Conservation (phyloP, 148 eudicot genomes). For the Chenopodium suecicum region DNA sequence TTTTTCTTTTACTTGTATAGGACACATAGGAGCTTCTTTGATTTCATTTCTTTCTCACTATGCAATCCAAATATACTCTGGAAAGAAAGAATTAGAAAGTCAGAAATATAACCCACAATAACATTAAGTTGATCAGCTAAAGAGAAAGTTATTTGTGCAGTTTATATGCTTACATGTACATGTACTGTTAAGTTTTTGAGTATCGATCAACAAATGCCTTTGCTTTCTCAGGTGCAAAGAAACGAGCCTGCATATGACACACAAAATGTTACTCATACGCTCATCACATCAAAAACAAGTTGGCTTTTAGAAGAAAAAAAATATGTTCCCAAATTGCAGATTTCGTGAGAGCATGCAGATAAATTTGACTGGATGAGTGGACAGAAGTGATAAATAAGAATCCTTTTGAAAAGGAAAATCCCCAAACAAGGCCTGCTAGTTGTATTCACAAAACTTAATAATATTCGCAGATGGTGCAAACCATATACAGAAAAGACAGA, state of each 20-base stretch:
- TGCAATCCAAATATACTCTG: neutral
- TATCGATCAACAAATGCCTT: constrained; percentile 84
- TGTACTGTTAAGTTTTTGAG: constrained; percentile 42
- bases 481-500: too few relatives aligned
- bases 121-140: neutral
- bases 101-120: neutral
- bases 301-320: neutral
- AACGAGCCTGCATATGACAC: constrained; percentile 69
- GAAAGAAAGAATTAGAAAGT: neutral
- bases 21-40: constrained; percentile 1
- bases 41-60: neutral
- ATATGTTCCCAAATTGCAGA: neutral
- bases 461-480: too few relatives aligned
- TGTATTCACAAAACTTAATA: too few relatives aligned
- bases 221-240: constrained; percentile 93
- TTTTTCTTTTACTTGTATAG: constrained; percentile 2
- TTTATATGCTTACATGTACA: constrained; percentile 17
- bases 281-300: neutral
- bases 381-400: neutral
- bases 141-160: constrained; percentile 1
- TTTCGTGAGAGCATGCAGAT: neutral
- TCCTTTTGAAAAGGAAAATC: neutral
- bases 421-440: neutral
- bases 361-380: neutral
- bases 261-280: neutral